A percentile compares a stretch with the other conserved stretches of the same genome.
phyloP scores from a whole-genome alignment of 1,284 basidiomycete genomes.

The Papiliotrema nemorosa region DNA sequence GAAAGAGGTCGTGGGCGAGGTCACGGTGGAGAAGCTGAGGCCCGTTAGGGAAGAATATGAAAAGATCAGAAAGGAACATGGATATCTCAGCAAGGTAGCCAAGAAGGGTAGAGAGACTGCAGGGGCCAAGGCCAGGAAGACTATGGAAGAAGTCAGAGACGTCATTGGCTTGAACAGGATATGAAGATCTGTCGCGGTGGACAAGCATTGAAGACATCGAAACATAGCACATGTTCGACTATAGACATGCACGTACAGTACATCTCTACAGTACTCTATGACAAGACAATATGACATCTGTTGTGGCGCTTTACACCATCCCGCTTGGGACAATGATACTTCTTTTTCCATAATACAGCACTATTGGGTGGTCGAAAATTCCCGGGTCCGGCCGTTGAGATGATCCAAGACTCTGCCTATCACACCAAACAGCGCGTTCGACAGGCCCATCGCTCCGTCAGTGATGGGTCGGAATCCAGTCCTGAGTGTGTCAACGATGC shows the following conservation, averaged over 20 bases:
- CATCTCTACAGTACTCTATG: no score
- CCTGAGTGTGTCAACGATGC: no score
- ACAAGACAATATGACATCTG: neutral
- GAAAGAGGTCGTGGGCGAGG: slow-evolving; percentile 70
- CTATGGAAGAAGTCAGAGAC: slow-evolving; percentile 65
- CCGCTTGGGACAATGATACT: no score
- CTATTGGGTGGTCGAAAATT: no score
- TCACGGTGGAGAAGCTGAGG: slow-evolving; percentile 65
- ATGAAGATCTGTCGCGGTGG: neutral
- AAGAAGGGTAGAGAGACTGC: slow-evolving; percentile 64
- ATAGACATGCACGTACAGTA: no score
- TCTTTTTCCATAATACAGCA: no score
- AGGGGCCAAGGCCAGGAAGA: slow-evolving; percentile 58
- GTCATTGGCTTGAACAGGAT: slow-evolving; percentile 60
- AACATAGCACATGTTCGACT: neutral
- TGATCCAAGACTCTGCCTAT: no score
- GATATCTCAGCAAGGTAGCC: slow-evolving; percentile 64
- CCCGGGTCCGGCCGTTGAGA: no score
- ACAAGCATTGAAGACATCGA: neutral
- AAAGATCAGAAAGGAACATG: slow-evolving; percentile 60
- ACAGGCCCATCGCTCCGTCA: no score
- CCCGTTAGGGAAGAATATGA: slow-evolving; percentile 68
- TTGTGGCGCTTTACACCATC: no score
- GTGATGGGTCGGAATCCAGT: no score
- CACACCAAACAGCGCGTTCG: no score